phyloP scores from a whole-genome alignment of 2,329 filamentous ascomycete species.

The Epichloe typhina region DNA sequence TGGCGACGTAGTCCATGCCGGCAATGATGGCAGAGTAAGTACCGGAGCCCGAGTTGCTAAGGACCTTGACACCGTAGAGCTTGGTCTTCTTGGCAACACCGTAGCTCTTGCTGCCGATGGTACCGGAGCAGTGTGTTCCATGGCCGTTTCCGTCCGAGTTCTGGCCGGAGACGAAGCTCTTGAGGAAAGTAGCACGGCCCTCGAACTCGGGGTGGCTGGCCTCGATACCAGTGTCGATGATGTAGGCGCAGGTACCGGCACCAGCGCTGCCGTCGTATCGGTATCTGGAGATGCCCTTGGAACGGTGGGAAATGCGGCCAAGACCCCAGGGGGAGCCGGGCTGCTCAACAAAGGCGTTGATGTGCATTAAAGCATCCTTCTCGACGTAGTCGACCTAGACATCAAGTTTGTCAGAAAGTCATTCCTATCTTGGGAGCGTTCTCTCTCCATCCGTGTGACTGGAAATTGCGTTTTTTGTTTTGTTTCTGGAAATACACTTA shows the following conservation, averaged over 20 bases:
- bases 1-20: constrained; percentile 30
- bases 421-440: too few species aligned
- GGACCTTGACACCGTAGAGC: constrained; percentile 33
- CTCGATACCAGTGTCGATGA: constrained; percentile 33
- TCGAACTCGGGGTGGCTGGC: constrained; percentile 22
- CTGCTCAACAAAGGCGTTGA: constrained; percentile 9
- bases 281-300: constrained; percentile 19
- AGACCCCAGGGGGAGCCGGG: constrained; percentile 17
- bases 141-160: constrained; percentile 24
- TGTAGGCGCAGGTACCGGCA: constrained; percentile 28
- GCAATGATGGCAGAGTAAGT: constrained; percentile 28
- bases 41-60: constrained; percentile 21
- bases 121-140: constrained; percentile 26
- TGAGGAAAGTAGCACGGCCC: constrained; percentile 20
- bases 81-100: constrained; percentile 30
- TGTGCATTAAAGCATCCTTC: constrained; percentile 20
- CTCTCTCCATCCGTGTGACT: too few species aligned
- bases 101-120: constrained; percentile 19
- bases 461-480: too few species aligned
- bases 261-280: constrained; percentile 27
- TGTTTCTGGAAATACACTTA: constrained; percentile 4
- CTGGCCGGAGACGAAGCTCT: constrained; percentile 15
- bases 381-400: constrained; percentile 22
- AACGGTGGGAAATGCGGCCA: constrained; percentile 21
- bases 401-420: too few species aligned